These are phyloP conservation scores for Mycena epipterygia DNA, from an alignment of 768 basidiomycete species.

Conservation along the genomic window DNA sequence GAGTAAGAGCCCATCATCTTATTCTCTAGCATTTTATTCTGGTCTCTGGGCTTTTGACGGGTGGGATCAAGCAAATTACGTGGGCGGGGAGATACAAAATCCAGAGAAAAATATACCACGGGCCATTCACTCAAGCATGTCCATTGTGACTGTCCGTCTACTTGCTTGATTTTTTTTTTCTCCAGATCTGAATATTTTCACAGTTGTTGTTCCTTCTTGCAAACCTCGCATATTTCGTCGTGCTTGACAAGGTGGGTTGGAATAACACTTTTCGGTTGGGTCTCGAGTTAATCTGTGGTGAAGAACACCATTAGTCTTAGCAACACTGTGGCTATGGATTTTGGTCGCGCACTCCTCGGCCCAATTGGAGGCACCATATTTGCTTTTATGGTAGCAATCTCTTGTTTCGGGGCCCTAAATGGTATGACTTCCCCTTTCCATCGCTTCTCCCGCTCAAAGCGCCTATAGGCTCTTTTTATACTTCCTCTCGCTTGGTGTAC, in stretches of 20 bases:
- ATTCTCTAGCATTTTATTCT: conserved; percentile 95
- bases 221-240: conserved; percentile 93
- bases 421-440: conserved; percentile 56
- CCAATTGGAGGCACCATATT: conserved; percentile 89
- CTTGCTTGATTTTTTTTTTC: conserved; percentile 15
- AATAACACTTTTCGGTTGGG: background rate
- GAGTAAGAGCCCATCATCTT: conserved; percentile 83
- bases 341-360: conserved; percentile 89
- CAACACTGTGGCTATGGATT: conserved; percentile 93
- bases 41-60: conserved; percentile 97
- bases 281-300: conserved; percentile 18
- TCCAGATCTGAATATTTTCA: conserved; percentile 12
- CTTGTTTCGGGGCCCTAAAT: conserved; percentile 96
- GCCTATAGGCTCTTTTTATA: conserved; percentile 73
- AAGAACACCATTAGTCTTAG: conserved; percentile 79
- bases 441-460: conserved; percentile 25
- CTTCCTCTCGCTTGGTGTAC: conserved; percentile 87
- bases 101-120: conserved; percentile 90
- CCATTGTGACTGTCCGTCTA: conserved; percentile 74
- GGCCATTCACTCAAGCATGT: conserved; percentile 93
- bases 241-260: conserved; percentile 80
- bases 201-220: conserved; percentile 84
- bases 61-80: conserved; percentile 95
- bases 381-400: conserved; percentile 92
- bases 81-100: conserved; percentile 89